Evolutionary conservation across 2,329 filamentous ascomycete genomes (phyloP), one percentile per base, ranked within the genome.

Genomic region (Alternaria consortialis): DNA sequence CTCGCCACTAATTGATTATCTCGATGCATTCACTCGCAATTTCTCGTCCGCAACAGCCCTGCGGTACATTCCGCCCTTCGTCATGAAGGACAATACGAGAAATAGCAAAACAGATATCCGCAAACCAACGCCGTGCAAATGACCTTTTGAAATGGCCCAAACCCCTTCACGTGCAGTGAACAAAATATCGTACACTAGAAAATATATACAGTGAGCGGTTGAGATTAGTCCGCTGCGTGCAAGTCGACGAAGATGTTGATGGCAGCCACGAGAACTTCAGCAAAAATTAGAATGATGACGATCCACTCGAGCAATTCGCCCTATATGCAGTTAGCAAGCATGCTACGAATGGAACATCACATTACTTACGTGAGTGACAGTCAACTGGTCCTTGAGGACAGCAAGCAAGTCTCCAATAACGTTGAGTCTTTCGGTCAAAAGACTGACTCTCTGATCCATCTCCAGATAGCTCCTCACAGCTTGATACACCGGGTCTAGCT

Each of bases 181-280:
- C 25, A 23, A 42, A 60, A 42, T 67, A 70, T 71, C 37, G 50
- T 72, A 69, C 65, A 71, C 46, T 47, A 44, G 62, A 20, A 23
- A 54, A 57, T 53, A 68, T 70, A 48, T 69, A 71, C 65, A 71
- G 23, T 48, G 13, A 13, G 34, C 46, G 32, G 12, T n/a, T 36
- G 17, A 17, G 27, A 25, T 67, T 80, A 87, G 66, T 89, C 85
- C 42, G 87, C 81, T 56, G 91, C 93, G 74, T 96, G 96, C 67
- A 98, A 77, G 79, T 98, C 95, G 34, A 98, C 95, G 31, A 97
- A 86, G 65, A 99, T 98, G 79, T 98, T 98, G 71, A 98, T 90
- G 17, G 88, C 91, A 2, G 94, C 94, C 48, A 98, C 93, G 7
- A 97, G 82, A 64, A 98, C 97, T 77, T 99, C 95, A 12, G 94